Evolutionary conservation across 768 basidiomycete genomes (phyloP), one percentile per base, ranked within the genome.

Genomic region (Mrakia blollopis): DNA sequence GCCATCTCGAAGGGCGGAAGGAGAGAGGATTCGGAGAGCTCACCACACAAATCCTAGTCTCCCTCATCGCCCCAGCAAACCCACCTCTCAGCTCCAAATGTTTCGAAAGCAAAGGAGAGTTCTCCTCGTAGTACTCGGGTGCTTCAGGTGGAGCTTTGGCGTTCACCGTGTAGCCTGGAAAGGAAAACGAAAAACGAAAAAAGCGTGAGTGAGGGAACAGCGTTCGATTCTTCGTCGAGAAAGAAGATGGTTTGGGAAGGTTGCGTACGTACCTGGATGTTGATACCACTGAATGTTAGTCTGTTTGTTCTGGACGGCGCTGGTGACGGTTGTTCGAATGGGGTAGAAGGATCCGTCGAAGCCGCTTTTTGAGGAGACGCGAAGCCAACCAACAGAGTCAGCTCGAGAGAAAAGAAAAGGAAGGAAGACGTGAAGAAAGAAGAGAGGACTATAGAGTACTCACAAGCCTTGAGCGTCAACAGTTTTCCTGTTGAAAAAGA

Each of bases 11-110:
- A 67, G 5, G 37, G 7, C 30, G 39, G 11, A 30, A n/a, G 39
- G 28, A 57, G 44, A 5, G 25, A 28, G n/a, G 54, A 44, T 21
- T 14, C 28, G 39, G 41, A 78, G 44, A 13, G 14, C 77, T 72
- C 50, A 78, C 77, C 52, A 78, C 72, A 57, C 77, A 78, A 23
- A 78, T 73, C 54, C 69, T 73, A 3, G 77, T 73, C 10, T 67
- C 28, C n/a, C 77, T 65, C 72, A 78, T 67, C 35, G 62, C 77
- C 1, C 18, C 21, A 13, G 77, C 77, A 39, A 78, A 78, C 13
- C n/a, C 57, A 11, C 8, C 72, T 28, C 72, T 41, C n/a, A 60
- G 47, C 52, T 68, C 39, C 3, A 35, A 35, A 35, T 78, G 77
- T 18, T 28, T 44, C 23, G 72, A 28, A 2, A 65, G 50, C 52